Evolutionary conservation across 257 asterid genomes (phyloP).

Genomic region (Anisodus tanguticus): DNA sequence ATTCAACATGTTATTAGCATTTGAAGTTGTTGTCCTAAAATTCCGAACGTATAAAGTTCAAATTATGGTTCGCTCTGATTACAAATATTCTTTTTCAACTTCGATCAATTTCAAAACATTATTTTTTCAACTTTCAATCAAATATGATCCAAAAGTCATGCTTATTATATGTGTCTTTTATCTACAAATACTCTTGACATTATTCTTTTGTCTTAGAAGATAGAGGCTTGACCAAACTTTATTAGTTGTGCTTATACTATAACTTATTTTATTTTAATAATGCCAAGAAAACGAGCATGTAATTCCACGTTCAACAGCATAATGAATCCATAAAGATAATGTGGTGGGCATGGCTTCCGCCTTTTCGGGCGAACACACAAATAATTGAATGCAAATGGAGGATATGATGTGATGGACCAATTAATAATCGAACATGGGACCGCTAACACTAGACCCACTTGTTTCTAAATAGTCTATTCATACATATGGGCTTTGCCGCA

Average conservation of each 20-base stretch:
- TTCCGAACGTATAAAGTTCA: neutral
- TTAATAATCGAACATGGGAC: constrained; percentile 27
- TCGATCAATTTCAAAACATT: neutral
- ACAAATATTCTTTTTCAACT: neutral
- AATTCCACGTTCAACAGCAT: neutral
- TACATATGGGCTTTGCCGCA: neutral
- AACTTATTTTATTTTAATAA: neutral
- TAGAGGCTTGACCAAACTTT: neutral
- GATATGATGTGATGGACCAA: constrained; percentile 23
- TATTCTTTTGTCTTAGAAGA: neutral
- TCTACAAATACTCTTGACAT: neutral
- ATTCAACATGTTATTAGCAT: neutral
- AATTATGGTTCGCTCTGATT: neutral
- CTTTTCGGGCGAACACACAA: neutral
- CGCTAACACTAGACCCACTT: neutral
- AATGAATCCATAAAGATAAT: neutral
- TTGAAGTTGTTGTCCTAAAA: neutral
- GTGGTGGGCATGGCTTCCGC: neutral
- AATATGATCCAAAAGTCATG: too few relatives aligned
- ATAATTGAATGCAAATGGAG: constrained; percentile 12
- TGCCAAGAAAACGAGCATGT: neutral
- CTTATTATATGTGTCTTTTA: neutral
- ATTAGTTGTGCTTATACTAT: neutral
- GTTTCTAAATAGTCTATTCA: neutral
- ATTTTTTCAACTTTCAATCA: neutral